Conservation (phyloP, 2,329 filamentous ascomycete species). For the Clonostachys chloroleuca region DNA sequence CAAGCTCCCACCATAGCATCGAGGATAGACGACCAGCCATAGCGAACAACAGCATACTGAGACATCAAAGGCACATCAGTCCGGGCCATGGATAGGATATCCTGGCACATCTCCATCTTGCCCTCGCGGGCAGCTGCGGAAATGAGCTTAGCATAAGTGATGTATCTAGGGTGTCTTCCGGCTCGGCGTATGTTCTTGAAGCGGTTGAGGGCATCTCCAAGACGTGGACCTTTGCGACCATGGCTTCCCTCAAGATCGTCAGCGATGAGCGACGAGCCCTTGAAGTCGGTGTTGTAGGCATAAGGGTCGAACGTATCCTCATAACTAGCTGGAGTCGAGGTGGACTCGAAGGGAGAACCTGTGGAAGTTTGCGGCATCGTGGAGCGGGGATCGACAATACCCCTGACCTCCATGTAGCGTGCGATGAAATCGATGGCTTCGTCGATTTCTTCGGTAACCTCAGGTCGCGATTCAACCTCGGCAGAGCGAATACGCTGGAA, state of each 20-base stretch:
- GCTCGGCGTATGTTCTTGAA: slow-evolving; percentile 92
- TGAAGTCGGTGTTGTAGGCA: slow-evolving; percentile 84
- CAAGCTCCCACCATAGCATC: slow-evolving; percentile 96
- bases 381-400: slow-evolving; percentile 50
- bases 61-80: slow-evolving; percentile 80
- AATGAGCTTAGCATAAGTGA: slow-evolving; percentile 95
- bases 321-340: slow-evolving; percentile 54
- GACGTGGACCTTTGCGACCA: slow-evolving; percentile 65
- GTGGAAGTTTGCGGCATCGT: slow-evolving; percentile 35
- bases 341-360: slow-evolving; percentile 47
- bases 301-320: slow-evolving; percentile 92
- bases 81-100: slow-evolving; percentile 85
- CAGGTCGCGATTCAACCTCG: slow-evolving; percentile 36
- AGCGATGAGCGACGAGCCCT: slow-evolving; percentile 85
- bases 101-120: slow-evolving; percentile 76
- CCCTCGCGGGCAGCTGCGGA: slow-evolving; percentile 81
- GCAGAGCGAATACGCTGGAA: slow-evolving; percentile 75
- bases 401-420: slow-evolving; percentile 52
- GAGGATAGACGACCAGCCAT: slow-evolving; percentile 94
- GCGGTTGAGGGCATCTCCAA: slow-evolving; percentile 76
- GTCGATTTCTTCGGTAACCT: slow-evolving; percentile 75
- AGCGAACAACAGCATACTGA: slow-evolving; percentile 83
- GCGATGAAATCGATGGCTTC: slow-evolving; percentile 72
- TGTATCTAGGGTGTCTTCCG: slow-evolving; percentile 89
- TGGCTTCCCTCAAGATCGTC: slow-evolving; percentile 81